Base-by-base conservation (phyloP, 345 rosid genomes). In the Limnanthes douglasii region DNA sequence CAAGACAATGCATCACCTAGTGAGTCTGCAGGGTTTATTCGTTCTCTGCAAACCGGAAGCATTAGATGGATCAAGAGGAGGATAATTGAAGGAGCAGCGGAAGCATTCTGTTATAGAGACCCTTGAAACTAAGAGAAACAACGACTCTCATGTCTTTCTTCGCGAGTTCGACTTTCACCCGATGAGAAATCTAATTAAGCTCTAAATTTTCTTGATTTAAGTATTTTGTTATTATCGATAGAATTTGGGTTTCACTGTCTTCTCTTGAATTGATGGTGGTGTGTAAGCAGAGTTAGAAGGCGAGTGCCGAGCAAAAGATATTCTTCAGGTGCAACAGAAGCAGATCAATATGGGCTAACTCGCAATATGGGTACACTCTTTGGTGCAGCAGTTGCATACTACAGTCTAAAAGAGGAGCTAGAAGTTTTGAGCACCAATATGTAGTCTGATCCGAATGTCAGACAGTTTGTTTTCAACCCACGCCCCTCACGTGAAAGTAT, bases 101-200 rank as follows among this genome's bases (percentile, higher is more conserved):
- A 48, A 64, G 43, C 86, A 84, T 39, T 33, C 45, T n/a, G 77
- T 79, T 56, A 46, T 79, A 18, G 75, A 73, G 40, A 34, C 56
- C 30, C 71, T 73, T 44, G 37, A 66, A 45, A 53, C 54, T 18
- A 62, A 45, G 45, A 63, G 57, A 59, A 70, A 60, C 27, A 70
- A 38, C 51, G 16, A 59, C 21, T 62, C 78, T 7, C 5, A 41
- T 1, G 57, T 68, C 66, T 79, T 79, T 46, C 73, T 73, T 34
- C 93, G 93, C 5, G 93, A 85, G 51, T 73, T 61, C 34, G 78
- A 73, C 58, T 85, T 79, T 51, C 59, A 60, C 43, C 56, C 43
- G 3, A 93, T 85, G 56, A 78, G 70, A n/a, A n/a, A n/a, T n/a
- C n/a, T n/a, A 18, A 28, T n/a, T 5, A 11, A 50, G 27, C 27